Evolutionary conservation across 371 early-diverging fungal species (phyloP), one percentile per base, ranked within the genome.

Genomic region (Mucor circinelloides): DNA sequence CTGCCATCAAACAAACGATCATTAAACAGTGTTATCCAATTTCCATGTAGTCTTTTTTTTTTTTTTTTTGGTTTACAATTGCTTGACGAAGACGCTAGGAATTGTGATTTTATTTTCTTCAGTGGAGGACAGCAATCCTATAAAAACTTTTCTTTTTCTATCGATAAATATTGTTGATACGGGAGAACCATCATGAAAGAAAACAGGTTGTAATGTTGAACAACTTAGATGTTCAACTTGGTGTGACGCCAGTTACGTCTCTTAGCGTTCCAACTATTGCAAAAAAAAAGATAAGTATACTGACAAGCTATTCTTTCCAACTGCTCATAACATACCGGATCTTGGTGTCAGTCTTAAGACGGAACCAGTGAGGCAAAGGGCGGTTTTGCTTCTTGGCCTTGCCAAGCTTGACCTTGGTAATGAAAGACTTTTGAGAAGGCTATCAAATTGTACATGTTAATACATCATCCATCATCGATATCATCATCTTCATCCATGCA

Each of bases 301-400:
- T 13, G 36, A 10, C 36, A 36, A 13, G 13, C 13, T 13, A 36
- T 8, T 13, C 36, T 36, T 36, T 13, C 1, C 36, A 13, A 36
- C 0, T 36, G 36, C 13, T 12, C 36, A 36, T 13, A 36, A 36
- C n/a, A n/a, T 86, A 92, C 92, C 93, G 85, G 85, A 96, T 96
- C 84, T 88, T 96, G 91, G 91, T 95, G 80, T 95, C 97, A 69
- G 97, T 90, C 84, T 95, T 90, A 81, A 97, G 84, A 81, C 97
- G 94, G 91, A 96, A 93, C 98, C 98, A 99, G 85, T 94, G 90
- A 70, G 99, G 99, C 76, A 98, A 86, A 74, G 98, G 97, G 69
- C 99, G 93, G 93, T 98, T 97, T 89, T 99, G 98, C 92, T 95
- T 96, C 84, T 85, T 84, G 91, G 95, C 96, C 95, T 97, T 99